A percentile compares a stretch with the other conserved stretches of the same genome.
These are phyloP conservation scores for Tinospora cordifolia DNA, from an alignment of 164 flowering plant species.

Conservation along the genomic window DNA sequence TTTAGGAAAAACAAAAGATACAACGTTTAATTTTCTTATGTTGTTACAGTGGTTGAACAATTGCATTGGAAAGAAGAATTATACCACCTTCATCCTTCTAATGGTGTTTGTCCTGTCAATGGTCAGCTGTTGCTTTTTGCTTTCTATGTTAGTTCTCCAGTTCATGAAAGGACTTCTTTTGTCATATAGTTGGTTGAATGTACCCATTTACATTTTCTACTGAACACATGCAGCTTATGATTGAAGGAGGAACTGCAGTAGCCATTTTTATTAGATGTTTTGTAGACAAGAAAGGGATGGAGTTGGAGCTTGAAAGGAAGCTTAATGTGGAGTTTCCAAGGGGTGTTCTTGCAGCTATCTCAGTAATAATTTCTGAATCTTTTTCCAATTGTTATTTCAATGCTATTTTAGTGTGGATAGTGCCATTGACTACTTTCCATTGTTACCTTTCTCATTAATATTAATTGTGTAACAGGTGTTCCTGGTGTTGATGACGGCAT, in stretches of 20 bases:
- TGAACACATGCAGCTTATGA: slow-evolving; percentile 41
- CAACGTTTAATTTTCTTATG: neutral
- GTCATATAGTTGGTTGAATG: neutral
- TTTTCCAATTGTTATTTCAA: neutral
- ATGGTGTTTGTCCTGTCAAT: slow-evolving; percentile 65
- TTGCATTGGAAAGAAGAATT: slow-evolving; percentile 86
- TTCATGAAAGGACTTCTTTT: neutral
- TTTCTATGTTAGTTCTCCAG: neutral
- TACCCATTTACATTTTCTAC: neutral
- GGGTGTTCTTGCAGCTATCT: slow-evolving; percentile 65
- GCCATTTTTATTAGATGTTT: slow-evolving; percentile 87
- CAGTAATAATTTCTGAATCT: slow-evolving; percentile 33
- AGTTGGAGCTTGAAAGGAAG: slow-evolving; percentile 46
- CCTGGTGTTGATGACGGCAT: slow-evolving; percentile 56
- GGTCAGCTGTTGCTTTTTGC: slow-evolving; percentile 38
- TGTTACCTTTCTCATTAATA: neutral
- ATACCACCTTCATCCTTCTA: slow-evolving; percentile 79
- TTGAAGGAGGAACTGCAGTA: slow-evolving; percentile 81
- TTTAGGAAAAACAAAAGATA: neutral
- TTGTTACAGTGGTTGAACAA: slow-evolving; percentile 86
- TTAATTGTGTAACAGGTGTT: slow-evolving; percentile 37
- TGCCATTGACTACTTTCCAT: neutral
- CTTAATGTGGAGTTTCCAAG: slow-evolving; percentile 63
- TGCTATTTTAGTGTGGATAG: neutral
- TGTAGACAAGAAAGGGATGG: slow-evolving; percentile 60